Evolutionary conservation across 768 basidiomycete species (phyloP).

Genomic region (Trametes sanguinea): DNA sequence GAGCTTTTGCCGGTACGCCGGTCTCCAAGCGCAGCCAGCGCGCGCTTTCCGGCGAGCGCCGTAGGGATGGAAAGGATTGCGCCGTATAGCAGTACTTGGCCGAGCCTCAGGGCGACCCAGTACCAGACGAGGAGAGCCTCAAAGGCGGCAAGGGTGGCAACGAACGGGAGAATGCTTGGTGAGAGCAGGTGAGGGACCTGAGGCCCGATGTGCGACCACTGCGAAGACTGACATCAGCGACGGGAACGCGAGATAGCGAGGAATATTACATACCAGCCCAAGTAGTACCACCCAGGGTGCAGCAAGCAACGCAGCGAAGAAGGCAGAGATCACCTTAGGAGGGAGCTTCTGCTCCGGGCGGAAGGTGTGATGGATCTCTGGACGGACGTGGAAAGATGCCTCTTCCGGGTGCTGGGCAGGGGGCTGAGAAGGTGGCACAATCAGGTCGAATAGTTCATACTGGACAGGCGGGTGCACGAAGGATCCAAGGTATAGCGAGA

Average conservation of each 20-base stretch:
- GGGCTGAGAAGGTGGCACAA: slow-evolving; percentile 69
- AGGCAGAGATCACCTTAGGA: slow-evolving; percentile 62
- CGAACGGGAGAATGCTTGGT: slow-evolving; percentile 69
- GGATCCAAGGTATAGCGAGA: slow-evolving; percentile 78
- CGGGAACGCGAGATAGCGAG: not conserved
- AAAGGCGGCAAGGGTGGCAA: slow-evolving; percentile 67
- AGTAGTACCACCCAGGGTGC: slow-evolving; percentile 78
- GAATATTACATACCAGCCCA: slow-evolving; percentile 56
- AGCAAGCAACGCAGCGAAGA: slow-evolving; percentile 64
- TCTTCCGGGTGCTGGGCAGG: slow-evolving; percentile 70
- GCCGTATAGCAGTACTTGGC: slow-evolving; percentile 78
- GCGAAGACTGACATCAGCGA: slow-evolving; percentile 1
- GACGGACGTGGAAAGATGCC: slow-evolving; percentile 67
- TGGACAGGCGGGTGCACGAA: slow-evolving; percentile 62
- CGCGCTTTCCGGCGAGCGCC: slow-evolving; percentile 70
- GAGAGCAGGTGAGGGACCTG: slow-evolving; percentile 65
- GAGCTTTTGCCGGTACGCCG: slow-evolving; percentile 47
- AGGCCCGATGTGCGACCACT: slow-evolving; percentile 69
- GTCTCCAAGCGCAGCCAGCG: slow-evolving; percentile 62
- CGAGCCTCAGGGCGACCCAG: slow-evolving; percentile 84
- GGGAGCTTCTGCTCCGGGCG: slow-evolving; percentile 75
- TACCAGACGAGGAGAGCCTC: slow-evolving; percentile 86
- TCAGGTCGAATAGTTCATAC: slow-evolving; percentile 73
- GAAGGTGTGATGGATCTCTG: slow-evolving; percentile 84
- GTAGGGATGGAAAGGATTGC: slow-evolving; percentile 63